These are phyloP conservation scores for Dactylonectria macrodidyma DNA, from an alignment of 2,329 filamentous ascomycete genomes.

Conservation along the genomic window DNA sequence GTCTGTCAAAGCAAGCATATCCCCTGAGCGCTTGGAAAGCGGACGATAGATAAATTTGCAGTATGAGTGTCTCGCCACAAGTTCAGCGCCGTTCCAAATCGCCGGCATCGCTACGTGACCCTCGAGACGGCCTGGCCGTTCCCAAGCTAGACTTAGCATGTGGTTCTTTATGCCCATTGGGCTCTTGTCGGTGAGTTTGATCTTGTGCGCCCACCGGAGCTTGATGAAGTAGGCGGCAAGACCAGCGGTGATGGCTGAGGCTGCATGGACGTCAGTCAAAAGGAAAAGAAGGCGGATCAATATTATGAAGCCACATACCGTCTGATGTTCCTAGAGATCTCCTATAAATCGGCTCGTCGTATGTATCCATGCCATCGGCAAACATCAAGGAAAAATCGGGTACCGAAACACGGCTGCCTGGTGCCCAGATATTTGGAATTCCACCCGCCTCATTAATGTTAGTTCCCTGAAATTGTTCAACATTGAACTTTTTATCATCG, in stretches of 20 bases:
- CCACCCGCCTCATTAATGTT: neutral
- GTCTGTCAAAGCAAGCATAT: neutral
- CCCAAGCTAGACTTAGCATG: neutral
- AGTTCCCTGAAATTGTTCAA: neutral
- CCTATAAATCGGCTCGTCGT: neutral
- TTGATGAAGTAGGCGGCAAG: constrained; percentile 2
- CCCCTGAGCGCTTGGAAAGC: neutral
- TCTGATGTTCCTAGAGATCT: neutral
- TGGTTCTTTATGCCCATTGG: neutral
- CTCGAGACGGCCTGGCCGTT: too few species aligned
- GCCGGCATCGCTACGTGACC: neutral
- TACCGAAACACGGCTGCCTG: neutral
- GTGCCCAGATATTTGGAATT: neutral
- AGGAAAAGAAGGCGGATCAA: neutral
- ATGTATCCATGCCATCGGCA: neutral
- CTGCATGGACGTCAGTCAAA: neutral
- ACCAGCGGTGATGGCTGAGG: neutral
- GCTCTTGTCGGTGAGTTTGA: neutral
- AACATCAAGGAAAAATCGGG: too few species aligned
- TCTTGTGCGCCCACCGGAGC: neutral
- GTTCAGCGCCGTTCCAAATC: neutral
- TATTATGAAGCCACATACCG: neutral
- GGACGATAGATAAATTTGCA: neutral
- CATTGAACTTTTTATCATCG: too few species aligned
- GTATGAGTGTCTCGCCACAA: neutral